Evolutionary conservation across 208 protist genomes (phyloP), one percentile per base, ranked within the genome.

Genomic region (Phytomonas francai): DNA sequence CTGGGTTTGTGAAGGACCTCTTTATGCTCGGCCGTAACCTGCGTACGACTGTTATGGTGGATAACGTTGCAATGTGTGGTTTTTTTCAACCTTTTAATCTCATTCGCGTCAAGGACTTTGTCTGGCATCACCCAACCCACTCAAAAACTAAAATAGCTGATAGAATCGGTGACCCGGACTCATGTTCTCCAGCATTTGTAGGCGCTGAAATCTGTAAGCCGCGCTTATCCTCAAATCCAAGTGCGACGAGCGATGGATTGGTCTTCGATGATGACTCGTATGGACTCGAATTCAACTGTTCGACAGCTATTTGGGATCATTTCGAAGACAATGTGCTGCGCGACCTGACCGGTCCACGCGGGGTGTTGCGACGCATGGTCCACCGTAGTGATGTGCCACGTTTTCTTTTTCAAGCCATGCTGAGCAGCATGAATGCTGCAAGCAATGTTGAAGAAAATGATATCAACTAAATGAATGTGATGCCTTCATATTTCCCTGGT

Each of bases 41-140:
- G 54, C 64, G 76, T 14, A 71, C 67, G 32, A 74, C 77, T 6
- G 58, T 79, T 33, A 51, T 92, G 25, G 60, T 92, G 25, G 86
- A 92, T 78, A 92, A 92, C 68, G 79, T 69, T 63, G 69, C 56
- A 29, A 30, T 79, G 7, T 78, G 78, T 36, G 79, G 81, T 34
- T 61, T 70, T 31, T 89, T 91, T 70, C 85, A 91, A 66, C 84
- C 81, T 14, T 79, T 77, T 60, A 92, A 90, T 67, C 54, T 67
- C 25, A 66, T 92, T 32, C 73, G 68, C 11, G 68, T 85, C 3
- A 76, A 67, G n/a, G 72, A 84, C 72, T 84, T 76, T 65, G 67
- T 67, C 30, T 65, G 63, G 22, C 70, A 56, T 33, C 36, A 36
- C 12, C 31, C 9, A 45, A 28, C 57, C 4, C n/a, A 39, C 11